Evolutionary conservation across 768 basidiomycete species (phyloP).

Genomic region (Lactifluus hygrophoroides): DNA sequence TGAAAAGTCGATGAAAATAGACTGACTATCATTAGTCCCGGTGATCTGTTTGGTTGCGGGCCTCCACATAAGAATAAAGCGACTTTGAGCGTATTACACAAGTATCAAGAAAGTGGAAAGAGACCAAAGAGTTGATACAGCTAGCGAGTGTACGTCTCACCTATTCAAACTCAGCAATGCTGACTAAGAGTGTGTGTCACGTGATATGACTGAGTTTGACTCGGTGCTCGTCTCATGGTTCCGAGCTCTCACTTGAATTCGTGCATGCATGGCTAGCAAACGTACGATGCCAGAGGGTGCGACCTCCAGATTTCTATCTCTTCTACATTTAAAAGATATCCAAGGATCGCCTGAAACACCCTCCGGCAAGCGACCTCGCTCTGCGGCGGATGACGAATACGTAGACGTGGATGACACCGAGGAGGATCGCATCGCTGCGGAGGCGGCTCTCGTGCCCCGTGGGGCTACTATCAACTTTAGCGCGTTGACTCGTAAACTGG

Average conservation of each 20-base stretch:
- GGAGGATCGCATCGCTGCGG: conserved; percentile 40
- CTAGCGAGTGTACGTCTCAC: background rate
- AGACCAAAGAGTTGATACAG: conserved; percentile 19
- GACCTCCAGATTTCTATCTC: background rate
- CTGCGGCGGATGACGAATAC: conserved; percentile 48
- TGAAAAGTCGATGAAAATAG: background rate
- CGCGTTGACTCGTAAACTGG: conserved; percentile 72
- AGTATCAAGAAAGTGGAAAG: conserved; percentile 17
- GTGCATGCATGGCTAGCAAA: conserved; percentile 11
- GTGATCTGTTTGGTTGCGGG: conserved; percentile 84
- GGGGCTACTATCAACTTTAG: conserved; percentile 82
- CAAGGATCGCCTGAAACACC: conserved; percentile 24
- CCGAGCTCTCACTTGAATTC: no score
- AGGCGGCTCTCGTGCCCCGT: conserved; percentile 45
- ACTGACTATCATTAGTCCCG: conserved; percentile 85
- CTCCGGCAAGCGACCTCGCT: conserved; percentile 34
- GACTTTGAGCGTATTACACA: conserved; percentile 1
- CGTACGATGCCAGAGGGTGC: conserved; percentile 25
- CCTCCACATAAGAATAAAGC: conserved; percentile 59
- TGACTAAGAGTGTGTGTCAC: conserved; percentile 4
- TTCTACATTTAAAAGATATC: background rate
- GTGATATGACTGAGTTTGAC: background rate
- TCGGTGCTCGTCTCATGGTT: no score
- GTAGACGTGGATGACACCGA: conserved; percentile 47
- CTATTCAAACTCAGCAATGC: conserved; percentile 18